Percentiles rank a stretch among this genome's conserved stretches.
Evolutionary conservation across 805 yeast genomes (phyloP).

Genomic region (Saccharomycopsis amapae): DNA sequence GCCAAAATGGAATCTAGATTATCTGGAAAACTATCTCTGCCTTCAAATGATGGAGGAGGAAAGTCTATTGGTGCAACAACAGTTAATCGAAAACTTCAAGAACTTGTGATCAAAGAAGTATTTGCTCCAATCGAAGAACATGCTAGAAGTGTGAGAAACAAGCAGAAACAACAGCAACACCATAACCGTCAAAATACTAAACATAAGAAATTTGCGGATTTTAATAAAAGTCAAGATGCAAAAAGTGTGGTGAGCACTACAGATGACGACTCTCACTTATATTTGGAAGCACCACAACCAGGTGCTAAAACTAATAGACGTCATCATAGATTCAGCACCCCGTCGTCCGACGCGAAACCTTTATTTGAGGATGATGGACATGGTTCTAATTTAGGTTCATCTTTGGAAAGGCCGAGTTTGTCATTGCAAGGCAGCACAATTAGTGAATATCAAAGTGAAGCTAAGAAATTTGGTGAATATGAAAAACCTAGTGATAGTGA

Average conservation of each 20-base stretch:
- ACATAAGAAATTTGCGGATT: background rate
- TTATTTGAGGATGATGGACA: no score
- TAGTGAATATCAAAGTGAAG: background rate
- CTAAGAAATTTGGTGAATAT: background rate
- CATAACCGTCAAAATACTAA: no score
- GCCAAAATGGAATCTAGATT: background rate
- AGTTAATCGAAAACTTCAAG: slow-evolving; percentile 64
- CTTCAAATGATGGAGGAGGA: background rate
- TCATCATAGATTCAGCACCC: slow-evolving; percentile 1
- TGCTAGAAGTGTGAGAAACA: slow-evolving; percentile 24
- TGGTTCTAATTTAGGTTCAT: no score
- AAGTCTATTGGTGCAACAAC: slow-evolving; percentile 47
- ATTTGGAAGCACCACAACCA: background rate
- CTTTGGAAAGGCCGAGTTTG: no score
- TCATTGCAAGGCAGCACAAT: no score
- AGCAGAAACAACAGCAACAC: slow-evolving; percentile 14
- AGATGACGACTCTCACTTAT: background rate
- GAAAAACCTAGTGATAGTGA: no score
- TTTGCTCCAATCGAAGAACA: slow-evolving; percentile 46
- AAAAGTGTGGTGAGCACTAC: background rate
- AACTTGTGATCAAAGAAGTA: slow-evolving; percentile 64
- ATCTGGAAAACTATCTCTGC: background rate
- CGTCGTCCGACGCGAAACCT: background rate
- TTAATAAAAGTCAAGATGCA: background rate
- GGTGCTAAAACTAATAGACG: background rate